These are phyloP conservation scores for Psilocybe mexicana DNA, from an alignment of 1,284 basidiomycete genomes.

Conservation along the genomic window DNA sequence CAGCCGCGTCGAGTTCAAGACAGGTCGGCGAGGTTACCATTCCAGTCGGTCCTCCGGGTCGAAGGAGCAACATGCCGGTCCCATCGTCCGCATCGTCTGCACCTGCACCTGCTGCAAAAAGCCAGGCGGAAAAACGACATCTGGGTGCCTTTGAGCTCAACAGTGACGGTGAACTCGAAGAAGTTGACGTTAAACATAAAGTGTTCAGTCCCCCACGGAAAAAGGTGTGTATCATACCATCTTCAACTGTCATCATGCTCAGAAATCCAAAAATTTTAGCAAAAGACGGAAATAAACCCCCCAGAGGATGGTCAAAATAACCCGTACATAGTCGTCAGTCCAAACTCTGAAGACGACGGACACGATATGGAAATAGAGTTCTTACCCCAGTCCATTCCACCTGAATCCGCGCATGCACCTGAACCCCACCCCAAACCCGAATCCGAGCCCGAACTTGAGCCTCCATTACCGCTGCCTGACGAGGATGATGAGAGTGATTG, in stretches of 20 bases:
- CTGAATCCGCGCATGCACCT: conserved; percentile 4
- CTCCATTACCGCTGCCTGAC: conserved; percentile 11
- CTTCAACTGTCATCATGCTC: too few species aligned
- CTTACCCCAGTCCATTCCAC: not conserved
- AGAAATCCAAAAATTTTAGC: not conserved
- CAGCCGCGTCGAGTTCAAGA: not conserved
- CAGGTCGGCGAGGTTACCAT: not conserved
- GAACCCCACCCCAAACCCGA: conserved; percentile 2
- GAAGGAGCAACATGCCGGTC: not conserved
- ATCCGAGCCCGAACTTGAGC: conserved; percentile 6
- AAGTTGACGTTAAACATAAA: not conserved
- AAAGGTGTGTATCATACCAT: not conserved
- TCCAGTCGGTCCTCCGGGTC: not conserved
- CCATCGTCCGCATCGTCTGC: not conserved
- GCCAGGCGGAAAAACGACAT: not conserved
- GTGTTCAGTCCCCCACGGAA: not conserved
- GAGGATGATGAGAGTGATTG: conserved; percentile 23
- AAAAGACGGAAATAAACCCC: too few species aligned
- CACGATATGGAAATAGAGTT: too few species aligned
- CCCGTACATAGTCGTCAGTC: too few species aligned
- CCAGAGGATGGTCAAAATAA: too few species aligned
- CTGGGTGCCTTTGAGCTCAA: conserved; percentile 22
- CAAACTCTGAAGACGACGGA: too few species aligned
- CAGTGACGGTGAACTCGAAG: conserved; percentile 22
- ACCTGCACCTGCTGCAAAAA: not conserved